Conservation (phyloP, 1,284 basidiomycete genomes). For the Bjerkandera adusta region DNA sequence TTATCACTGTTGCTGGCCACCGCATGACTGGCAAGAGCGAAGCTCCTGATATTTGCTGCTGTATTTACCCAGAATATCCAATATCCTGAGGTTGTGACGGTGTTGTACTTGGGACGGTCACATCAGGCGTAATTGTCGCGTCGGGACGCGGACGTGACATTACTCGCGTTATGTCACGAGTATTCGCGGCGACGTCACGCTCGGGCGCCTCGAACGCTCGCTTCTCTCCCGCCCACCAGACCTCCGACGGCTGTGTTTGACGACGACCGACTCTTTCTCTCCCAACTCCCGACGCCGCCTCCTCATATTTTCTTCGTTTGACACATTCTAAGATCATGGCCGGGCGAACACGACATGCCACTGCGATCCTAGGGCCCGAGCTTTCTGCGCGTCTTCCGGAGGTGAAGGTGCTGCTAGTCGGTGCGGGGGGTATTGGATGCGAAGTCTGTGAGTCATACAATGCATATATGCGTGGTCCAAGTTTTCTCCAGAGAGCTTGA, state of each 20-base stretch:
- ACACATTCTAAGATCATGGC: constrained; percentile 6
- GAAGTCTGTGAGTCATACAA: constrained; percentile 73
- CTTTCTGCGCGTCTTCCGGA: constrained; percentile 56
- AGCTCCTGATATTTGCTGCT: too few species aligned
- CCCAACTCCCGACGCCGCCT: background rate
- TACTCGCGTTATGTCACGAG: constrained; percentile 10
- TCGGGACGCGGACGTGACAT: constrained; percentile 5
- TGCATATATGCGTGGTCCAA: background rate
- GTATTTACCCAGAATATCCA: too few species aligned
- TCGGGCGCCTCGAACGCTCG: background rate
- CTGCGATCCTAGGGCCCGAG: constrained; percentile 75
- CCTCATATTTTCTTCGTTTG: background rate
- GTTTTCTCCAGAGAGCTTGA: background rate
- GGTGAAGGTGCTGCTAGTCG: constrained; percentile 86
- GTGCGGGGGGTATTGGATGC: constrained; percentile 96
- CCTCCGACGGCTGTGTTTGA: background rate
- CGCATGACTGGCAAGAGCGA: too few species aligned
- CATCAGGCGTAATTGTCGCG: too few species aligned
- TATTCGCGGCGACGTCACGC: constrained; percentile 1
- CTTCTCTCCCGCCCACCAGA: too few species aligned
- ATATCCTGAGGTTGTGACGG: too few species aligned
- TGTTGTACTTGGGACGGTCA: too few species aligned
- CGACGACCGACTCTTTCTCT: background rate
- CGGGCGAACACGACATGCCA: constrained; percentile 42
- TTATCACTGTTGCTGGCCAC: too few species aligned